Conservation (phyloP, 352 stramenopile species). For the Phytophthora ohioensis region DNA sequence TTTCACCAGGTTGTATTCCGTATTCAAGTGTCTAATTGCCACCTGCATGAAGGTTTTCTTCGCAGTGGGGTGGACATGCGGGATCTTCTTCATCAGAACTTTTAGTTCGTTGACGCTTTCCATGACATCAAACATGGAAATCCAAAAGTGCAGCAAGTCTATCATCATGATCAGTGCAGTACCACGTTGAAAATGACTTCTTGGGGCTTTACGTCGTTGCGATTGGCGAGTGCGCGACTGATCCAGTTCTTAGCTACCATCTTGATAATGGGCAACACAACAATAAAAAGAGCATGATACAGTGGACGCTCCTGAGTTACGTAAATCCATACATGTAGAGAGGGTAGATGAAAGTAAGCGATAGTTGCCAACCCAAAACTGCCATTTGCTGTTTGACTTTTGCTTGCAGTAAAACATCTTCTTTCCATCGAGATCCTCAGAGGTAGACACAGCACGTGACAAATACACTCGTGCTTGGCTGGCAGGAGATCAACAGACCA, state of each 20-base stretch:
- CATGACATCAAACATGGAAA: constrained; percentile 10
- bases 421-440: constrained; percentile 23
- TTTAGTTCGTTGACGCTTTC: constrained; percentile 16
- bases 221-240: constrained; percentile 26
- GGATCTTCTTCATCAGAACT: constrained; percentile 30
- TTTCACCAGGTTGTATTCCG: background rate
- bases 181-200: constrained; percentile 51
- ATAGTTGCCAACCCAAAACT: constrained; percentile 27
- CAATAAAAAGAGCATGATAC: constrained; percentile 24
- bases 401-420: constrained; percentile 13
- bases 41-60: constrained; percentile 33
- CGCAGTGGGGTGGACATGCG: background rate
- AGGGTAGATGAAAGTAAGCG: constrained; percentile 38
- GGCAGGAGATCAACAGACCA: constrained; percentile 16
- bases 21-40: constrained; percentile 8
- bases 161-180: constrained; percentile 19
- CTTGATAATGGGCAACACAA: constrained; percentile 25
- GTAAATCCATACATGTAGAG: constrained; percentile 38
- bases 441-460: constrained; percentile 21
- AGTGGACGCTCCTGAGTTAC: constrained; percentile 10
- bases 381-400: constrained; percentile 21
- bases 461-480: background rate
- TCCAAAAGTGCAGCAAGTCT: constrained; percentile 15
- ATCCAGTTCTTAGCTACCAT: constrained; percentile 36
- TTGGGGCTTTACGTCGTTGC: constrained; percentile 42